Conservation (phyloP, 208 protist genomes). For the Acanthamoeba triangularis region DNA sequence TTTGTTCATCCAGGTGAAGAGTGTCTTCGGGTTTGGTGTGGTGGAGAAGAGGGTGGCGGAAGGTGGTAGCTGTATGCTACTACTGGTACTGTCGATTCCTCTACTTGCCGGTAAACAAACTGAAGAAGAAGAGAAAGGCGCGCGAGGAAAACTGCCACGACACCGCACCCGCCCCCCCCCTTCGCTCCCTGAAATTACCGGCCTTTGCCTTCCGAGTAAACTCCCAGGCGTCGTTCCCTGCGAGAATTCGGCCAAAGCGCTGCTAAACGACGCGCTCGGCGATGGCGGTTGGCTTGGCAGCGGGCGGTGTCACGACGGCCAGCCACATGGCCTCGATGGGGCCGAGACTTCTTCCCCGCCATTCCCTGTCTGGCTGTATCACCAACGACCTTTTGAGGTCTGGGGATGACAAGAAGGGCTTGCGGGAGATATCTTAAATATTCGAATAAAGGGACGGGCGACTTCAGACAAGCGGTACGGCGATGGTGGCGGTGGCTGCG, state of each 20-base stretch:
- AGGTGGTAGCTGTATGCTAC: not conserved
- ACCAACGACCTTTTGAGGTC: not conserved
- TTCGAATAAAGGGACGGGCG: not conserved
- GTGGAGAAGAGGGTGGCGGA: too few relatives aligned
- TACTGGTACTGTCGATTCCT: not conserved
- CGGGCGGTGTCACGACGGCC: too few relatives aligned
- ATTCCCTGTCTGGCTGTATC: not conserved
- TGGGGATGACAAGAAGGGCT: not conserved
- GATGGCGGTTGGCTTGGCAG: not conserved
- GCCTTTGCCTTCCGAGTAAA: not conserved
- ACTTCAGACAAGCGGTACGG: slow-evolving; percentile 38
- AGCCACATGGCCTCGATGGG: too few relatives aligned
- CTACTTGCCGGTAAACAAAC: not conserved
- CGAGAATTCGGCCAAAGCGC: not conserved
- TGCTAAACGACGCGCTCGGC: not conserved
- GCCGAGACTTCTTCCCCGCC: too few relatives aligned
- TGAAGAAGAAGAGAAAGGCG: not conserved
- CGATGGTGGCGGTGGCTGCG: slow-evolving; percentile 55
- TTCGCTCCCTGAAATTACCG: not conserved
- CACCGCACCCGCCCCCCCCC: too few relatives aligned
- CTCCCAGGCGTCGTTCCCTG: not conserved
- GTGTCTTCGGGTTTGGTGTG: too few relatives aligned
- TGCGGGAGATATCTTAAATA: not conserved
- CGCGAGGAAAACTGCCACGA: not conserved
- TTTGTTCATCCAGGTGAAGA: not conserved